These are phyloP conservation scores for Phyllosticta citrichinensis DNA, from an alignment of 2,329 filamentous ascomycete genomes.

Conservation along the genomic window DNA sequence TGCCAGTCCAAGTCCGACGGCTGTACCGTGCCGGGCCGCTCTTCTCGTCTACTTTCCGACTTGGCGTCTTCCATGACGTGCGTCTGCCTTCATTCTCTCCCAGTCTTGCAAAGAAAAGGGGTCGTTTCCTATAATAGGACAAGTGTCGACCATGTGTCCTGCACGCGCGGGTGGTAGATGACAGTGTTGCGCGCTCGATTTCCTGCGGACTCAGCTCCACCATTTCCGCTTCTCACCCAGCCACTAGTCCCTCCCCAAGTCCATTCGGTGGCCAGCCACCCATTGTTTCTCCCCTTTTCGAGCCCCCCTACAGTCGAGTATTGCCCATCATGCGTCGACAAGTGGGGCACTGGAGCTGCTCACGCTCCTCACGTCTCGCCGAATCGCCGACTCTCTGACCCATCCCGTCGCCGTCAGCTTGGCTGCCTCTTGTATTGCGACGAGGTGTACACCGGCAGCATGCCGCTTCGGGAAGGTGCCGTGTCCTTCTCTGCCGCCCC, in stretches of 20 bases:
- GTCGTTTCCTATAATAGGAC: background rate
- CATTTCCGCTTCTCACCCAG: background rate
- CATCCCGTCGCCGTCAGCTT: background rate
- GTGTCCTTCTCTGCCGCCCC: background rate
- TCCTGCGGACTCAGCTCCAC: background rate
- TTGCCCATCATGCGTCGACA: background rate
- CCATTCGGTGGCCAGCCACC: background rate
- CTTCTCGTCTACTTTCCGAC: background rate
- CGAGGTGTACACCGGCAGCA: background rate
- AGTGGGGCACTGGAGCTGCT: background rate
- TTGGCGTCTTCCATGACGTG: background rate
- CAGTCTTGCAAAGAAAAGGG: background rate
- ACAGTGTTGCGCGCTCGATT: background rate
- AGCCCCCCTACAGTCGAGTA: background rate
- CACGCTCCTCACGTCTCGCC: background rate
- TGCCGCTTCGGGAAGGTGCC: background rate
- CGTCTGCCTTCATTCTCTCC: background rate
- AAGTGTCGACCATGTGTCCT: background rate
- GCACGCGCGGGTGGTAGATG: background rate
- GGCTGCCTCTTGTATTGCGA: background rate
- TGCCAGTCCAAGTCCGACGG: background rate
- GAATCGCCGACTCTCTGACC: background rate
- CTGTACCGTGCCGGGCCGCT: background rate
- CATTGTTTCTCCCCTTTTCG: background rate
- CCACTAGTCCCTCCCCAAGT: background rate